phyloP scores from a whole-genome alignment of 345 rosid genomes.

The Bruguiera gymnorhiza region DNA sequence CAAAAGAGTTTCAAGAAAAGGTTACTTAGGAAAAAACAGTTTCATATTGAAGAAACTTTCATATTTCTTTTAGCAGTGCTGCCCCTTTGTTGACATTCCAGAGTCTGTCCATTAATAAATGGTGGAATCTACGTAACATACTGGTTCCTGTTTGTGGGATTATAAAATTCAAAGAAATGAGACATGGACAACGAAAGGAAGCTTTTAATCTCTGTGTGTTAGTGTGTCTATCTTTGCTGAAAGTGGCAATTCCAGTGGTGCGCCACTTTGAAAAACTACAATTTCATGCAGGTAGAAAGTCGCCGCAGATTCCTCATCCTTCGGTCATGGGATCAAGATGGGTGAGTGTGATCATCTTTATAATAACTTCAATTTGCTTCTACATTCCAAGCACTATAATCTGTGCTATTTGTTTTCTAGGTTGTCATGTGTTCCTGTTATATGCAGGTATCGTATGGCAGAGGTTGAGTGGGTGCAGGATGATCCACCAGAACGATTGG shows the following conservation, averaged over 20 bases:
- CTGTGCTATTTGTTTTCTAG: slow-evolving; percentile 4
- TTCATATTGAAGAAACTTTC: too few relatives aligned
- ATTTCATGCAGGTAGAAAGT: slow-evolving; percentile 66
- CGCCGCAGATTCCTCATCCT: slow-evolving; percentile 73
- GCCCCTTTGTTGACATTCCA: too few relatives aligned
- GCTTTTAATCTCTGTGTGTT: not conserved
- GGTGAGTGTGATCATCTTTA: slow-evolving; percentile 51
- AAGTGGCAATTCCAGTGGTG: not conserved
- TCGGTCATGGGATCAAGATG: slow-evolving; percentile 91
- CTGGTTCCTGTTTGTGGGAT: too few relatives aligned
- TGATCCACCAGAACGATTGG: slow-evolving; percentile 43
- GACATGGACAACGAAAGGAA: too few relatives aligned
- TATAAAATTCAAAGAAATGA: too few relatives aligned
- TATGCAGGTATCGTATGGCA: slow-evolving; percentile 76
- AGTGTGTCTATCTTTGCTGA: not conserved
- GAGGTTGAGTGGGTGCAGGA: slow-evolving; percentile 93
- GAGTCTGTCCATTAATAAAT: too few relatives aligned
- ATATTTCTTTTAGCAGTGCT: too few relatives aligned
- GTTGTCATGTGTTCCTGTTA: slow-evolving; percentile 10
- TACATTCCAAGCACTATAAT: not conserved
- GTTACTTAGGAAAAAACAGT: too few relatives aligned
- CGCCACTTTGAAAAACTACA: not conserved
- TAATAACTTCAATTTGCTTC: not conserved
- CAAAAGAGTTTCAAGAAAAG: too few relatives aligned
- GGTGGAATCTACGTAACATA: too few relatives aligned